Percentiles rank a stretch among this genome's conserved stretches.
Conservation (phyloP, 2,329 filamentous ascomycete genomes). For the Nothomitra cinnamomea region DNA sequence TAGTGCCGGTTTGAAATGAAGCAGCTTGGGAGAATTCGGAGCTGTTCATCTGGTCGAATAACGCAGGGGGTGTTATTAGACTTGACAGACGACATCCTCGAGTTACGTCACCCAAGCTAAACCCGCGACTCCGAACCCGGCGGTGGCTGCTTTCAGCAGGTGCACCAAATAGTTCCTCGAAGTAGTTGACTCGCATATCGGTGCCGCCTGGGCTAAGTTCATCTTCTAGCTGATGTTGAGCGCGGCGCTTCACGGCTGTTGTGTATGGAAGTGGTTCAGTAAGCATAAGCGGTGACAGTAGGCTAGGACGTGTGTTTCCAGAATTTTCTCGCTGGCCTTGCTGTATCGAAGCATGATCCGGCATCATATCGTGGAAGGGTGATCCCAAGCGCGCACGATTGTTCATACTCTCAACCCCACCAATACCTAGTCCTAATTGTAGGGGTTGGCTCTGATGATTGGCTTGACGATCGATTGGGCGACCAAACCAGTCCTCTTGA, state of each 20-base stretch:
- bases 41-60: conserved; percentile 7
- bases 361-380: conserved; percentile 1
- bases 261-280: conserved; percentile 32
- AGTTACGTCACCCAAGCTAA: conserved; percentile 39
- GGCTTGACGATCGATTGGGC: conserved; percentile 26
- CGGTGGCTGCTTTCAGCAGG: conserved; percentile 34
- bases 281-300: conserved; percentile 38
- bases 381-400: conserved; percentile 3
- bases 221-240: conserved; percentile 36
- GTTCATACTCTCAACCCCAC: conserved; percentile 6
- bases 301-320: conserved; percentile 8
- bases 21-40: neutral
- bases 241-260: conserved; percentile 39
- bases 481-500: conserved; percentile 23
- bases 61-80: conserved; percentile 33
- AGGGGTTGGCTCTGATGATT: conserved; percentile 34
- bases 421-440: conserved; percentile 27
- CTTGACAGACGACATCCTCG: conserved; percentile 33
- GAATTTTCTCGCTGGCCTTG: neutral
- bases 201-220: conserved; percentile 28
- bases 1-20: neutral
- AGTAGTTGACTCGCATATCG: conserved; percentile 17
- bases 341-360: neutral
- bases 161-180: conserved; percentile 29
- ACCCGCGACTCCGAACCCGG: conserved; percentile 42